Evolutionary conservation across 805 yeast genomes (phyloP).

Genomic region (Metschnikowia continentalis): DNA sequence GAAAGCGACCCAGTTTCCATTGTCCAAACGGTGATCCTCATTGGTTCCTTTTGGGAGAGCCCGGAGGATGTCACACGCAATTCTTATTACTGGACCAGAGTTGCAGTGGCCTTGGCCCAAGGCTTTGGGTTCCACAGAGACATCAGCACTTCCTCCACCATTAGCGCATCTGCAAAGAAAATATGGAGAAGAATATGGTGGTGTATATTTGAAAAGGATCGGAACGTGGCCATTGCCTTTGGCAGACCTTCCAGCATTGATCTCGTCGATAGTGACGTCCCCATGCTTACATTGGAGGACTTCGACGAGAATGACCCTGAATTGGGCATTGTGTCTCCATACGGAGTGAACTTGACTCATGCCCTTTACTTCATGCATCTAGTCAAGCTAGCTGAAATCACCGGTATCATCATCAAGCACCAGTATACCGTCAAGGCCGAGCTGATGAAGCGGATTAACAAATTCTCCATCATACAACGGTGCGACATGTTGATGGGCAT

Average conservation of each 20-base stretch:
- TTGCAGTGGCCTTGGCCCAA: constrained; percentile 68
- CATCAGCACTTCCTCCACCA: constrained; percentile 36
- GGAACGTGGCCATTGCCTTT: constrained; percentile 64
- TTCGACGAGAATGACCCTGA: constrained; percentile 52
- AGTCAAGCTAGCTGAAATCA: constrained; percentile 64
- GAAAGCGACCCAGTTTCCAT: constrained; percentile 62
- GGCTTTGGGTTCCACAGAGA: constrained; percentile 72
- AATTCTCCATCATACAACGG: constrained; percentile 50
- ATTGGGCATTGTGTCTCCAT: constrained; percentile 31
- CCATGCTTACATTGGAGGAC: constrained; percentile 65
- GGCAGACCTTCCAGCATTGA: constrained; percentile 70
- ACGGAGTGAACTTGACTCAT: constrained; percentile 45
- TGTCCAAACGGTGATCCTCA: constrained; percentile 56
- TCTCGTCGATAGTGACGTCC: constrained; percentile 70
- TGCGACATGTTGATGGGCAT: constrained; percentile 75
- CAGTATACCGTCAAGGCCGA: constrained; percentile 71
- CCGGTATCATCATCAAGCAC: constrained; percentile 63
- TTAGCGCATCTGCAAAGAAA: constrained; percentile 39
- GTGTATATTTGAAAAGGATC: constrained; percentile 68
- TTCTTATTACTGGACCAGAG: constrained; percentile 65
- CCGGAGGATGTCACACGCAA: constrained; percentile 66
- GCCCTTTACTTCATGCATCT: constrained; percentile 57
- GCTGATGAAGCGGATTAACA: constrained; percentile 41
- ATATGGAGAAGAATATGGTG: constrained; percentile 73
- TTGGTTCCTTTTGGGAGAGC: constrained; percentile 72